A percentile compares a stretch with the other conserved stretches of the same genome.
phyloP scores from a whole-genome alignment of 139 green algal genomes.

The Gonium pectorale region DNA sequence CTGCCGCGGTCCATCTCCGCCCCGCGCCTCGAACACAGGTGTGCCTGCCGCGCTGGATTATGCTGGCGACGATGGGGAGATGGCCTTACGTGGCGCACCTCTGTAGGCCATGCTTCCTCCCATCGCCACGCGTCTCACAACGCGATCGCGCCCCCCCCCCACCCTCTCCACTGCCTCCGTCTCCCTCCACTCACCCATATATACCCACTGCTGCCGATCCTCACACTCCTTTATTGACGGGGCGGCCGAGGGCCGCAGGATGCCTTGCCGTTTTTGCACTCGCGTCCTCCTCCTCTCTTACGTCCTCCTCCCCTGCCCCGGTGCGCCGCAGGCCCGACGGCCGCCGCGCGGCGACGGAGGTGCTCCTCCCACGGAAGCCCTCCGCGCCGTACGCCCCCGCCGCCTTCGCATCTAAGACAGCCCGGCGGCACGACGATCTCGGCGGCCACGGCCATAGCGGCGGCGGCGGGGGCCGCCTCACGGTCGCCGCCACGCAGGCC shows the following conservation, averaged over 20 bases:
- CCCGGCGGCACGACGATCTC: background rate
- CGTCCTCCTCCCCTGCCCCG: too few relatives aligned
- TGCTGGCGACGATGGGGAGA: too few relatives aligned
- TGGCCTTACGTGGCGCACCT: too few relatives aligned
- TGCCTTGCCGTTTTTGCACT: background rate
- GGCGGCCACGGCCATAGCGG: background rate
- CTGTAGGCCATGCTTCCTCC: too few relatives aligned
- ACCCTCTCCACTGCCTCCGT: too few relatives aligned
- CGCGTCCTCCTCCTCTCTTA: background rate
- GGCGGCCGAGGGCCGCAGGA: too few relatives aligned
- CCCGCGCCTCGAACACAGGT: slow-evolving; percentile 13
- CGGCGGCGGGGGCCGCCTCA: background rate
- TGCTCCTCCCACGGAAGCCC: slow-evolving; percentile 14
- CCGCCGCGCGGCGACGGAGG: slow-evolving; percentile 17
- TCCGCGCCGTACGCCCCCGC: slow-evolving; percentile 1
- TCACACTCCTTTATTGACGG: too few relatives aligned
- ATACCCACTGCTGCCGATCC: too few relatives aligned
- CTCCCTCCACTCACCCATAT: too few relatives aligned
- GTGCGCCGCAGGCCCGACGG: background rate
- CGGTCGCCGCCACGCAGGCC: background rate
- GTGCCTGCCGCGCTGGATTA: background rate
- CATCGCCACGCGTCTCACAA: too few relatives aligned
- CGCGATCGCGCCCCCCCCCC: background rate
- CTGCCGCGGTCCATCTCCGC: slow-evolving; percentile 8
- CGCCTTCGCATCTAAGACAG: background rate